Base-by-base conservation (phyloP, 2,329 filamentous ascomycete genomes). In the Penicillium olsonii region DNA sequence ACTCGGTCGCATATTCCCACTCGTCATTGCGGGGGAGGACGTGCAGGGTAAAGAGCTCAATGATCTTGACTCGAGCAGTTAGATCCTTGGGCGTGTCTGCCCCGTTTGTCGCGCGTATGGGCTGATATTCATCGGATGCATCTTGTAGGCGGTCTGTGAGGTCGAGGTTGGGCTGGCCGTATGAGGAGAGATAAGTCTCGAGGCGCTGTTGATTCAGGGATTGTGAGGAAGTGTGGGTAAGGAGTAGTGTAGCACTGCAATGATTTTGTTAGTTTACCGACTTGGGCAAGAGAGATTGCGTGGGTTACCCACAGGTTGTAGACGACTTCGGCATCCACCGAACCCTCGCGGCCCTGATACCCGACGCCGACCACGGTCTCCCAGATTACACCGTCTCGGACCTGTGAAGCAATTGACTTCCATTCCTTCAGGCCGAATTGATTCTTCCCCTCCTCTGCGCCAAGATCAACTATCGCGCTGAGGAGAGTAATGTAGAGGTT, bases 41-140 rank as follows among this genome's bases (percentile, higher is more conserved):
- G 66, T 99, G 94, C 4, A 99, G 80, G 1, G 91, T 95, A 70
- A 96, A 99, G 8, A 99, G 80, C 73, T 99, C 94, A 42, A 99
- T 83, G 35, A 99, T 88, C 75, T 95, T 95, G 56, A 96, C 85
- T 38, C 91, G 83, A 4, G 90, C 85, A 59, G 88, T 87, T 29
- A 96, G 82, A 66, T 95, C 90, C 54, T 89, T 84, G 0, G 90
- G 90, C 0, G 90, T 95, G 65, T 90, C 85, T 34, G 90, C 85
- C 50, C 89, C 90, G 52, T 81, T 83, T 4, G 65, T 64, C 72
- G 60, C 61, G 5, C 66, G 66, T 26, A 71, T 64, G 53, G 62
- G 70, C 26, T 64, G 61, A 10, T 60, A 57, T 8, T 56, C 64
- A n/a, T 60, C 55, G 3, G 68, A 63, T 1, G 64, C 64, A 64